Conservation (phyloP, 345 rosid species). For the Rubroshorea leprosula region DNA sequence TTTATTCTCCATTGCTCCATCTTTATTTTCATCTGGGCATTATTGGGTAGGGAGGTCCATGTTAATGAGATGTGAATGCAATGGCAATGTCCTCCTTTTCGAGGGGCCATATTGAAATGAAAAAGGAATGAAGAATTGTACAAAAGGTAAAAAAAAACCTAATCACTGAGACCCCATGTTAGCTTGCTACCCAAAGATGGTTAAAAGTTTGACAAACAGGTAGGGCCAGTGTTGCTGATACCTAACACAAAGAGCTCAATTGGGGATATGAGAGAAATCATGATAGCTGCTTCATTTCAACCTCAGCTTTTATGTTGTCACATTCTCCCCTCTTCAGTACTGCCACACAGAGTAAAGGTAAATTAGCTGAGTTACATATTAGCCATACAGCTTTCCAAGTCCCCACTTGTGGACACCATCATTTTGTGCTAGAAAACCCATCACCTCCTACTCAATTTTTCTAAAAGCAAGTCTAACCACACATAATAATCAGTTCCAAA, state of each 20-base stretch:
- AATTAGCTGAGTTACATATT: not conserved
- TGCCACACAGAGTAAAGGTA: slow-evolving; percentile 15
- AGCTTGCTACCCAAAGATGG: slow-evolving; percentile 37
- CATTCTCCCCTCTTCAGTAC: slow-evolving; percentile 17
- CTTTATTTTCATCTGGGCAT: not conserved
- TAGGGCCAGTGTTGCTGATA: slow-evolving; percentile 31
- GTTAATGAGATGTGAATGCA: too few species aligned
- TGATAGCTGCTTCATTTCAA: slow-evolving; percentile 2
- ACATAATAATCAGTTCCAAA: slow-evolving; percentile 18
- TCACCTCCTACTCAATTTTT: slow-evolving; percentile 15
- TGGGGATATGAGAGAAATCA: slow-evolving; percentile 10
- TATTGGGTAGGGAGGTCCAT: too few species aligned
- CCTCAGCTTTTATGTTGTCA: slow-evolving; percentile 23
- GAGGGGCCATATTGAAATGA: not conserved
- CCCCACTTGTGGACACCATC: slow-evolving; percentile 70
- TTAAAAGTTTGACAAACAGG: slow-evolving; percentile 27
- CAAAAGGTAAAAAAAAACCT: slow-evolving; percentile 1
- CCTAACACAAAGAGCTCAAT: slow-evolving; percentile 8
- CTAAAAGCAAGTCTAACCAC: slow-evolving; percentile 16
- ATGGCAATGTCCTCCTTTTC: too few species aligned
- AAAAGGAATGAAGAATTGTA: slow-evolving; percentile 13
- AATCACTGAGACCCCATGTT: slow-evolving; percentile 42
- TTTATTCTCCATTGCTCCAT: too few species aligned
- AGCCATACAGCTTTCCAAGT: slow-evolving; percentile 23
- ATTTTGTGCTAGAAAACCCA: slow-evolving; percentile 44